Base-by-base conservation (phyloP, 495 filamentous ascomycete species). In the Echria macrotheca region DNA sequence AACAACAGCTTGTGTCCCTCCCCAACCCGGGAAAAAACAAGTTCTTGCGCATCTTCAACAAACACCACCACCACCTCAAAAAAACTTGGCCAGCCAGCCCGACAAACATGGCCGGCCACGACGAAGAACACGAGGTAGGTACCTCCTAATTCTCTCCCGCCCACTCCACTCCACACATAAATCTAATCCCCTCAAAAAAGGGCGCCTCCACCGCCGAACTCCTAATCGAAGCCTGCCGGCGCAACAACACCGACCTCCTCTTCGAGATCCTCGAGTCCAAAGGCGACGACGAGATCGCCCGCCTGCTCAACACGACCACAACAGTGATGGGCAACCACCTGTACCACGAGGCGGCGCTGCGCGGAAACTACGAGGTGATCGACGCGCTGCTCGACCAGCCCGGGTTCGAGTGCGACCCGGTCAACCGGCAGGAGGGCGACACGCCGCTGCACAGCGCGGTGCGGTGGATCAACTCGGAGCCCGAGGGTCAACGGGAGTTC, bases 371-470 rank as follows among this genome's bases (percentile, higher is more conserved):
- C 72, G 91, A 96, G 55, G 78, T 88, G 17, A 86, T 97, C 70
- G 93, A 98, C 69, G 53, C 78, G 47, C 81, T 98, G 40, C 91
- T 98, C 50, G 94, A 98, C 74, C 89, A 95, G 64, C 83, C 90
- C 48, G 87, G 80, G 47, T 84, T 98, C 66, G 93, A 98, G 75
- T 95, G 93, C 65, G 93, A 98, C 74, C 88, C 88, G 5, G 54
- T 87, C 46, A 88, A 84, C 63, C 82, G 83, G 23, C 53, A 80
- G 59, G 93, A 97, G 53, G 79, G 81, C 48, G 90, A 97, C 68
- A 96, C 90, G 1, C 91, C 91, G 6, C 75, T 98, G 28, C 93
- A 98, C 74, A 78, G 79, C 58, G 89, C 89, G 12, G 85, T 98
- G 29, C 80, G 86, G 24, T 96, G 82, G 68, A 82, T 87, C 65